Base-by-base conservation (phyloP, 345 rosid species). In the Gossypium sturtianum region DNA sequence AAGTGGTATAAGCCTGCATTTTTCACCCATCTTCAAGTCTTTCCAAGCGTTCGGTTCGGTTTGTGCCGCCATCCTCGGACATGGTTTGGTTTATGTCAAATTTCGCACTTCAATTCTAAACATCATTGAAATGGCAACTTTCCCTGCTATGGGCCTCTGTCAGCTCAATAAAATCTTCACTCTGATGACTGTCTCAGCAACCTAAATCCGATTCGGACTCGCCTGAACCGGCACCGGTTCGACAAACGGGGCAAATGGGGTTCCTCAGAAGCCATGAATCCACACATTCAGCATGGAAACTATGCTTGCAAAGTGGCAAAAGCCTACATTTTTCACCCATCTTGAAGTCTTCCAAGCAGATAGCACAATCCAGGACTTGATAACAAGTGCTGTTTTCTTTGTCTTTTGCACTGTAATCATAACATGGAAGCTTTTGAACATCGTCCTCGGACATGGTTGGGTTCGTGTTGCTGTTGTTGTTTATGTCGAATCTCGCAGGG, bases 171-270 rank as follows among this genome's bases (percentile, higher is more conserved):
- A 20, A 34, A 34, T 59, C 20, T 43, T 72, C 82, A 68, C 74
- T 70, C 38, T 54, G 57, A n/a, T 72, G 80, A 54, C 79, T 62
- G 22, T 65, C 77, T 57, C 74, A 75, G 77, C 72, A 79, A 1
- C 72, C 82, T 23, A 66, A 72, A 4, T 9, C 64, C 44, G 44
- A 49, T 52, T 72, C 4, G 23, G 45, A 17, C 75, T 56, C 65
- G 34, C 76, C 56, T 3, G 83, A 81, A 78, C 77, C 78, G 11
- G 81, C 86, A 12, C 22, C 41, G 11, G 80, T 72, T 79, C 91
- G 81, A 71, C 91, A 85, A 49, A 86, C 82, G 8, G 91, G 90
- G 54, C 94, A 88, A 45, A 76, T 82, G 51, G 91, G 87, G 58
- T 73, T 83, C 83, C 80, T 86, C 79, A 88, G 11, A 59, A 86